Evolutionary conservation across 345 rosid genomes (phyloP), one percentile per base, ranked within the genome.

Genomic region (Sonneratia alba): DNA sequence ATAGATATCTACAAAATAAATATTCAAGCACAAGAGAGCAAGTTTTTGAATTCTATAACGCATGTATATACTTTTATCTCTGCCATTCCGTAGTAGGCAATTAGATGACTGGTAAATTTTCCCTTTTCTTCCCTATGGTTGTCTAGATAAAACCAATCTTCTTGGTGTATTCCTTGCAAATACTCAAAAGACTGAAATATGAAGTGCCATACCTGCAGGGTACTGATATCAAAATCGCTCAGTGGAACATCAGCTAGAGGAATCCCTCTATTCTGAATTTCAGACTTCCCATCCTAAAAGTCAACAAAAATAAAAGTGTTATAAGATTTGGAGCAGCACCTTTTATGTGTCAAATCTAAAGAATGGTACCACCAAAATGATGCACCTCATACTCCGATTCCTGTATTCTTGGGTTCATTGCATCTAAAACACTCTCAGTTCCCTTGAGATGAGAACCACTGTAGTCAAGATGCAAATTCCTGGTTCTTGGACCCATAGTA

Each of bases 311-410:
- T 27, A 70, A 22, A 70, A 21, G 66, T 37, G 24, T 70, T 70
- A 16, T 0, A 14, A 48, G 47, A 7, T 6, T 13, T 2, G 42
- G 11, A 16, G 7, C n/a, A 61, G 51, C n/a, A 21, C 32, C 10
- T 24, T 21, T 57, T 6, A 32, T 7, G 11, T 19, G 34, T n/a
- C 7, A 21, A 57, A 42, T 68, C 34, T 61, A 22, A 27, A 40
- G 36, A 65, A 76, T 24, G 21, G 38, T 9, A 47, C 51, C 13
- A 47, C 45, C 37, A 69, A 67, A 70, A 11, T 64, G 36, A 61
- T 40, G 37, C 77, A 89, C 93, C 91, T 80, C 87, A 76, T 70
- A 81, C 38, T 78, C 88, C 69, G 89, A 79, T 77, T 83, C 91
- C 11, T 79, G 85, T 51, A 79, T 66, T 70, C 79, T 76, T 34